Evolutionary conservation across 805 yeast genomes (phyloP), one percentile per base, ranked within the genome.

Genomic region (Komagataella ulmi): DNA sequence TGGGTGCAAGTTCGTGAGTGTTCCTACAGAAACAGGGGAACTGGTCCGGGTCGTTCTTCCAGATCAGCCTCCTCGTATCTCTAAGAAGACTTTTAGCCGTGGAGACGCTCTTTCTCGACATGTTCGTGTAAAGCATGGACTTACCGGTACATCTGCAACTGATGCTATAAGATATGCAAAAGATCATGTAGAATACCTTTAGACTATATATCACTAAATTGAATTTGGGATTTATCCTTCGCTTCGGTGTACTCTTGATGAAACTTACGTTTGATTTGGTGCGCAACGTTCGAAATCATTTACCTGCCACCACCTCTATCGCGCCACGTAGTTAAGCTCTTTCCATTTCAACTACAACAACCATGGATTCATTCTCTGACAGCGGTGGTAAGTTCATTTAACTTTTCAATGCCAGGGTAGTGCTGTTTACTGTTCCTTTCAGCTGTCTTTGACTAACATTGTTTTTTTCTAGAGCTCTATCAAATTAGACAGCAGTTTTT

Each of bases 61-160:
- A 10, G 40, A 30, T 30, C 40, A 30, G 1, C 40, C 40, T 3
- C 59, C 65, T 36, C 65, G 61, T 54, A 61, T 62, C 47, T 59
- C 66, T 2, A 65, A 77, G 59, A 80, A 80, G 51, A 88, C 96
- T 1, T 91, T 93, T 62, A 85, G 96, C 52, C 79, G 99, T 55
- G 85, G 89, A 63, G 99, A 91, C 68, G 97, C 99, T 1, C 75
- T 91, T 55, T 87, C 96, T 17, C 81, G 97, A 64, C 99, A 91
- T 66, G 82, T 90, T 55, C 81, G 95, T 60, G 91, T 89, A 48
- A 89, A 93, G 70, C 98, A 90, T 70, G 85, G 85, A 7, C 67
- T 83, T 51, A 74, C 72, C 45, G 85, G 85, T 45, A 68, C 72
- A 54, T 83, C 81, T 55, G 88, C 87, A n/a, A 72, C 78, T 53